Percentiles rank a stretch among this genome's conserved stretches.
Conservation (phyloP, 1,284 basidiomycete genomes). For the Apiotrichum laibachii region DNA sequence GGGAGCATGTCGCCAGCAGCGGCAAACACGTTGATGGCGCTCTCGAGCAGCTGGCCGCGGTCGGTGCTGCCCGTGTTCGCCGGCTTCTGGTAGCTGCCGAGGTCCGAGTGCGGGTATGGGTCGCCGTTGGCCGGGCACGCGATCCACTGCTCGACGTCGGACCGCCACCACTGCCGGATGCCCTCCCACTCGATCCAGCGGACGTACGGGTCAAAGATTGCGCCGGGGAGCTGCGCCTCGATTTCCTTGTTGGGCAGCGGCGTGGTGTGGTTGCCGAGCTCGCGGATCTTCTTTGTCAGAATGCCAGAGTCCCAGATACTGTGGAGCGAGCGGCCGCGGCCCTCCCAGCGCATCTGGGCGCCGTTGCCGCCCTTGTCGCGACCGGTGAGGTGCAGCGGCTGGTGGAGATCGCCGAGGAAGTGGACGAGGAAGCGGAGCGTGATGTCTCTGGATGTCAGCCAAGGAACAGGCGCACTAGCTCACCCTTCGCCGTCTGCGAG, state of each 20-base stretch:
- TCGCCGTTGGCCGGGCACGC: slow-evolving; percentile 58
- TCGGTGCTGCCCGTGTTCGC: neutral
- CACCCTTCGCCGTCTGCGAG: slow-evolving; percentile 44
- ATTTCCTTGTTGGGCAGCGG: slow-evolving; percentile 64
- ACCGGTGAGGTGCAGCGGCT: slow-evolving; percentile 84
- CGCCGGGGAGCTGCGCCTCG: slow-evolving; percentile 69
- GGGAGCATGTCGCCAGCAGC: slow-evolving; percentile 1
- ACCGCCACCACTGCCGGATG: slow-evolving; percentile 62
- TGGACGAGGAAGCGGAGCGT: slow-evolving; percentile 87
- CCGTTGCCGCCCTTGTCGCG: slow-evolving; percentile 80
- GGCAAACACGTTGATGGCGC: neutral
- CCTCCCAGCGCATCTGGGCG: slow-evolving; percentile 66
- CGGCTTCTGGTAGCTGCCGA: slow-evolving; percentile 11
- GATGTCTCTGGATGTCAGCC: slow-evolving; percentile 46
- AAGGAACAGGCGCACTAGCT: slow-evolving; percentile 1
- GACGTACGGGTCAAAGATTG: slow-evolving; percentile 84
- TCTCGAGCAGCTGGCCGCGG: neutral
- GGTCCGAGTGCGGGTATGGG: slow-evolving; percentile 45
- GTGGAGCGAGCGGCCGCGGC: slow-evolving; percentile 65
- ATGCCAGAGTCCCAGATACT: slow-evolving; percentile 80
- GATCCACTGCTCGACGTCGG: slow-evolving; percentile 62
- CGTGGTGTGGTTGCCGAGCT: slow-evolving; percentile 68
- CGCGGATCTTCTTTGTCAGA: slow-evolving; percentile 74
- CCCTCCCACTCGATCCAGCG: slow-evolving; percentile 84
- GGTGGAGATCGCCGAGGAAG: slow-evolving; percentile 85